A percentile compares a stretch with the other conserved stretches of the same genome.
Conservation (phyloP, 2,329 filamentous ascomycete genomes). For the Pseudocercospora eumusae region DNA sequence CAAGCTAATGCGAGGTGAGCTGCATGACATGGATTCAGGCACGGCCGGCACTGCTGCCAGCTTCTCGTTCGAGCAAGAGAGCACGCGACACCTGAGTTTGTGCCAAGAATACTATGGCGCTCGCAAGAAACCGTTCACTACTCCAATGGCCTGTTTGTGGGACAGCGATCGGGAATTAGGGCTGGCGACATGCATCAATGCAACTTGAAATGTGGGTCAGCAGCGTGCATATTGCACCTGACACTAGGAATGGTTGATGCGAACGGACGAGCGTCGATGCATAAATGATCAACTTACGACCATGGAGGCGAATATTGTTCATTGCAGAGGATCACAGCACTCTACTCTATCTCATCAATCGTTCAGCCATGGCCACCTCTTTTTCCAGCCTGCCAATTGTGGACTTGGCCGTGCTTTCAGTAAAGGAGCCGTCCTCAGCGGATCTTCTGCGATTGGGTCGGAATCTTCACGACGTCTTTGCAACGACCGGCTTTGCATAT, state of each 20-base stretch:
- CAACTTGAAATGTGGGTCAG: background rate
- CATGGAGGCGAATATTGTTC: background rate
- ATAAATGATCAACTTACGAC: background rate
- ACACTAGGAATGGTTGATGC: background rate
- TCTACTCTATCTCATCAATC: background rate
- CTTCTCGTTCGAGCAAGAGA: background rate
- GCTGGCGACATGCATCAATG: background rate
- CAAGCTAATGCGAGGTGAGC: conserved; percentile 1
- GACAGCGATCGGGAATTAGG: background rate
- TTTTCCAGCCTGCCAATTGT: conserved; percentile 49
- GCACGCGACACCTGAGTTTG: background rate
- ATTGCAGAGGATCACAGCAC: background rate
- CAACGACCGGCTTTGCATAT: conserved; percentile 52
- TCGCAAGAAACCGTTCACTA: background rate
- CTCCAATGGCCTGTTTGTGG: background rate
- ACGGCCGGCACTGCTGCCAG: background rate
- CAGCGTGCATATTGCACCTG: background rate
- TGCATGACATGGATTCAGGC: conserved; percentile 1
- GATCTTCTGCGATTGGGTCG: conserved; percentile 40
- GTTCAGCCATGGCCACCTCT: conserved; percentile 45
- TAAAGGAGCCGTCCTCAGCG: conserved; percentile 31
- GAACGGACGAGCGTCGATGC: background rate
- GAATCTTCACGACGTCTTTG: conserved; percentile 46
- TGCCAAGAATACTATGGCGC: background rate
- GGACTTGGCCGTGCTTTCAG: conserved; percentile 43